Base-by-base conservation (phyloP, 1,284 basidiomycete genomes). In the Exsudoporus floridanus region DNA sequence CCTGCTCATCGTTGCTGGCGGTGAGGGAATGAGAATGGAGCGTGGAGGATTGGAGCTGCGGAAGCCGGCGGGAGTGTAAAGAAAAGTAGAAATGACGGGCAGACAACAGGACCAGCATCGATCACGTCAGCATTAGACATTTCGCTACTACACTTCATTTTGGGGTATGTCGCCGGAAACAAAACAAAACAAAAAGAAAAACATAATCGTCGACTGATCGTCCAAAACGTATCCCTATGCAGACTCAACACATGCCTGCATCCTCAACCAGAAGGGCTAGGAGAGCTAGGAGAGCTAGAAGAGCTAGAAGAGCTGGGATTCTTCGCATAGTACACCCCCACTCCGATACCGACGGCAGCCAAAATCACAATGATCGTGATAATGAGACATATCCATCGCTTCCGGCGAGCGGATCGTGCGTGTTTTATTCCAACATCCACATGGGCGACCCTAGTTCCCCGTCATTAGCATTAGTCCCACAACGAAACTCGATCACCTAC, bases 321-420 rank as follows among this genome's bases (percentile, higher is more conserved):
- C 23, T 65, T 7, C 25, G 54, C 36, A 56, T 61, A 72, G 50
- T 71, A 64, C 21, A 68, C 66, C n/a, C 64, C 66, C 27, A 68
- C 49, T 0, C 67, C 66, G 25, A 68, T 58, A 5, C 56, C 66
- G 7, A 67, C 54, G 40, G 62, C 69, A 3, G 45, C 67, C 35
- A 71, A 36, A 37, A 72, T 67, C 27, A 68, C 53, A 7, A 71
- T n/a, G 0, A 68, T 5, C 1, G 60, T 59, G 21, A 68, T 52
- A 18, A 57, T 56, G 73, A 91, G 90, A 71, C 88, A 92, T 72
- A 87, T 86, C 86, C 86, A 89, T 61, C 86, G 82, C 75, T 87
- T 91, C 67, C 82, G 86, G 46, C 94, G 81, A 12, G 88, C 88
- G 25, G 79, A 77, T 52, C 77, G 74, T 19, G 84, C 91, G 58